phyloP scores from a whole-genome alignment of 768 basidiomycete species.

The Tulasnella sp. region DNA sequence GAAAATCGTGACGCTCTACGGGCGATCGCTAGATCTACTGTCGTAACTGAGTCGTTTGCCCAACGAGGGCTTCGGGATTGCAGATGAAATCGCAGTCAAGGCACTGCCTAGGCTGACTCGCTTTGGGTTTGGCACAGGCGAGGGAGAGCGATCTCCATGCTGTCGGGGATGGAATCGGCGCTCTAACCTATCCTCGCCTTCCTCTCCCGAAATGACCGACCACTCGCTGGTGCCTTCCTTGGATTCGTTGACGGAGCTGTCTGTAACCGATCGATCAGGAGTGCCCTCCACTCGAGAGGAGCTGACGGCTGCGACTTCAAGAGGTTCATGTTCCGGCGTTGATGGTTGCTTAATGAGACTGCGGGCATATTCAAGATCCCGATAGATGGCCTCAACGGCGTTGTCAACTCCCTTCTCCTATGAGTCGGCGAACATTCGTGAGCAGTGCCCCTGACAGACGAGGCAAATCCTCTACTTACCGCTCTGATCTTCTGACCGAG shows the following conservation, averaged over 20 bases:
- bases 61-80: constrained; percentile 24
- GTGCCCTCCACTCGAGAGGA: constrained; percentile 19
- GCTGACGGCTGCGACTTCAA: neutral
- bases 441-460: neutral
- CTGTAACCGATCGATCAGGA: constrained; percentile 23
- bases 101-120: constrained; percentile 24
- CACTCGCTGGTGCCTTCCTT: constrained; percentile 47
- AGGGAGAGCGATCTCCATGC: constrained; percentile 5
- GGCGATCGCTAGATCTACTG: constrained; percentile 19
- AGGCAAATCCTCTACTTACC: constrained; percentile 50
- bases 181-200: constrained; percentile 12
- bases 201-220: constrained; percentile 29
- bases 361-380: constrained; percentile 93
- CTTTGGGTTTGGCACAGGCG: constrained; percentile 11
- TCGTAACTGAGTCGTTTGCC: constrained; percentile 26
- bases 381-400: constrained; percentile 94
- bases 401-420: constrained; percentile 94
- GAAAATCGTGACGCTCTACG: constrained; percentile 7
- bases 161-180: constrained; percentile 6
- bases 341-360: constrained; percentile 71
- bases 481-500: constrained; percentile 86
- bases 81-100: constrained; percentile 26
- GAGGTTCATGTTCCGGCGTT: constrained; percentile 19
- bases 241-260: constrained; percentile 24
- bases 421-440: constrained; percentile 31